A percentile compares a stretch with the other conserved stretches of the same genome.
Conservation (phyloP, 768 basidiomycete species). For the Dacryopinax spathularia region DNA sequence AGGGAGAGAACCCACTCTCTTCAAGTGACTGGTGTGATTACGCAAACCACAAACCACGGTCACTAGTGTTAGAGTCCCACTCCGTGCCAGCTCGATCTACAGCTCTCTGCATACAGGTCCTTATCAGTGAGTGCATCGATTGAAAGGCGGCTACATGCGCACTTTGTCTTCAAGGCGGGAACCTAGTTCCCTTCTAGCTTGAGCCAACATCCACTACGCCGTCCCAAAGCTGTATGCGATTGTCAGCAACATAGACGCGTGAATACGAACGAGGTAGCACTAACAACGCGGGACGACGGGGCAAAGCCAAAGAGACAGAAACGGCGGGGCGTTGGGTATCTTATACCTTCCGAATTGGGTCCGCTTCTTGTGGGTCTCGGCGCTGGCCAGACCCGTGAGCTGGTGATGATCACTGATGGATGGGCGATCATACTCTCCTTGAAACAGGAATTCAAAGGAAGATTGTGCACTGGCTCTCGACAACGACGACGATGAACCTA, state of each 20-base stretch:
- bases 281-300: neutral
- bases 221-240: neutral
- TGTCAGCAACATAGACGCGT: neutral
- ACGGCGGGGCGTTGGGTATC: neutral
- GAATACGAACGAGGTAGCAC: neutral
- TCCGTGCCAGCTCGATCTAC: too few relatives aligned
- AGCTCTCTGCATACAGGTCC: neutral
- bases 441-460: neutral
- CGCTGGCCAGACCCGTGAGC: neutral
- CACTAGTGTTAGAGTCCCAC: too few relatives aligned
- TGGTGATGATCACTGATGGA: neutral
- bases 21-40: neutral
- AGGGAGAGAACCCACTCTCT: neutral
- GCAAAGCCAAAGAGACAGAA: conserved; percentile 1
- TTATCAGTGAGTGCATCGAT: neutral
- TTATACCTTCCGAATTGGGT: neutral
- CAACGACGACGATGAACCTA: too few relatives aligned
- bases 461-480: too few relatives aligned
- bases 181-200: neutral
- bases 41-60: too few relatives aligned
- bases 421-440: neutral
- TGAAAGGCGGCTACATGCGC: neutral
- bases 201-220: conserved; percentile 1
- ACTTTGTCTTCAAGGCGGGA: neutral
- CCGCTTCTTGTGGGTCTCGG: neutral